phyloP scores from a whole-genome alignment of 352 stramenopile species.

The Pythium volutum region DNA sequence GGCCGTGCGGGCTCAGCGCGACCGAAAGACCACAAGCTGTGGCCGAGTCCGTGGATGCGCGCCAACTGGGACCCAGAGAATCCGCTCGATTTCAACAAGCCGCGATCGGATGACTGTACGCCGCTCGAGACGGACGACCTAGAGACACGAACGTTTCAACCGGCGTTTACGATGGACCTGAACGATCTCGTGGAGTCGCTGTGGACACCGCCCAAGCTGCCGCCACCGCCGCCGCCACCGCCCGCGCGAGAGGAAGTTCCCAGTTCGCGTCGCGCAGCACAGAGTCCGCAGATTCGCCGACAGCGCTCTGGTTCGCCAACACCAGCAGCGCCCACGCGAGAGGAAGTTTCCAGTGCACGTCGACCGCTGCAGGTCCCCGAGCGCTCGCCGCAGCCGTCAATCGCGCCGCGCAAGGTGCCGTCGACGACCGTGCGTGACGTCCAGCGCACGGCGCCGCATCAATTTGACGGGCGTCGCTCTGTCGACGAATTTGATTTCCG shows the following conservation, averaged over 20 bases:
- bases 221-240: not conserved
- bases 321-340: too few species aligned
- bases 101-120: not conserved
- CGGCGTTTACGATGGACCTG: conserved; percentile 24
- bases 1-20: not conserved
- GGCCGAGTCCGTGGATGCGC: conserved; percentile 26
- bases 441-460: not conserved
- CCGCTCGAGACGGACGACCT: conserved; percentile 2
- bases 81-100: conserved; percentile 29
- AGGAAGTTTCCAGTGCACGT: too few species aligned
- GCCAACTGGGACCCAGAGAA: conserved; percentile 18
- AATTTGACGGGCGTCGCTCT: conserved; percentile 3
- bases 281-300: not conserved
- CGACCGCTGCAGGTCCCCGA: too few species aligned
- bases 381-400: not conserved
- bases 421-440: conserved; percentile 5
- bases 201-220: conserved; percentile 19
- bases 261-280: not conserved
- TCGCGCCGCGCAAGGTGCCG: not conserved
- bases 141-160: conserved; percentile 13
- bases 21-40: conserved; percentile 10
- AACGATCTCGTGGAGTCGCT: conserved; percentile 25
- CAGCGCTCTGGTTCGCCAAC: conserved; percentile 14
- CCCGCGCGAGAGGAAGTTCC: not conserved
- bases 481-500: conserved; percentile 4